phyloP scores from a whole-genome alignment of 805 yeast genomes.

The Metschnikowia lochheadii region DNA sequence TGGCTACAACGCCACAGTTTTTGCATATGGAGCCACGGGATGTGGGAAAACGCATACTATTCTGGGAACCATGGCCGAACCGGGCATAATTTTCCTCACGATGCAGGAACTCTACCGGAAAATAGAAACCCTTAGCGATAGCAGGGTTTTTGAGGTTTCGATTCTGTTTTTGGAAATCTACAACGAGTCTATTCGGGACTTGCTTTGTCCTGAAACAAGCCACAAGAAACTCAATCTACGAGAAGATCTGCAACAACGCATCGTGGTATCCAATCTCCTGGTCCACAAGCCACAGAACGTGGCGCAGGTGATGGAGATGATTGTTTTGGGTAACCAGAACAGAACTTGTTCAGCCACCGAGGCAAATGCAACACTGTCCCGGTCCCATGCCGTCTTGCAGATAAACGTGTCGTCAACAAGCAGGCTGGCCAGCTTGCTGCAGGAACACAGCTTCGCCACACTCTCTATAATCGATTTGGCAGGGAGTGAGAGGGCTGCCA shows the following conservation, averaged over 20 bases:
- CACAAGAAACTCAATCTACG: constrained; percentile 53
- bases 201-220: constrained; percentile 54
- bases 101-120: constrained; percentile 67
- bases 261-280: constrained; percentile 68
- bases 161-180: constrained; percentile 82
- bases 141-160: constrained; percentile 54
- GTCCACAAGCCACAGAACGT: constrained; percentile 58
- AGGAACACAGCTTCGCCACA: constrained; percentile 72
- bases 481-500: constrained; percentile 91
- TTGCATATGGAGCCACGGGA: constrained; percentile 97
- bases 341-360: constrained; percentile 85
- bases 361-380: constrained; percentile 84
- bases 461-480: constrained; percentile 88
- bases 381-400: constrained; percentile 92
- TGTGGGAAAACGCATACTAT: constrained; percentile 97
- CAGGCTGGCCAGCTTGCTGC: constrained; percentile 58
- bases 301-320: constrained; percentile 75
- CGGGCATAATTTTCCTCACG: constrained; percentile 77
- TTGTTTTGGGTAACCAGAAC: constrained; percentile 64
- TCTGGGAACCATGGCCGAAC: constrained; percentile 65
- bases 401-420: constrained; percentile 62
- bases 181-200: constrained; percentile 82
- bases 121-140: constrained; percentile 54
- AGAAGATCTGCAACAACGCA: constrained; percentile 64
- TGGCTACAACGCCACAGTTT: constrained; percentile 86